Conservation (phyloP, 768 basidiomycete genomes). For the Lactifluus pinguis region DNA sequence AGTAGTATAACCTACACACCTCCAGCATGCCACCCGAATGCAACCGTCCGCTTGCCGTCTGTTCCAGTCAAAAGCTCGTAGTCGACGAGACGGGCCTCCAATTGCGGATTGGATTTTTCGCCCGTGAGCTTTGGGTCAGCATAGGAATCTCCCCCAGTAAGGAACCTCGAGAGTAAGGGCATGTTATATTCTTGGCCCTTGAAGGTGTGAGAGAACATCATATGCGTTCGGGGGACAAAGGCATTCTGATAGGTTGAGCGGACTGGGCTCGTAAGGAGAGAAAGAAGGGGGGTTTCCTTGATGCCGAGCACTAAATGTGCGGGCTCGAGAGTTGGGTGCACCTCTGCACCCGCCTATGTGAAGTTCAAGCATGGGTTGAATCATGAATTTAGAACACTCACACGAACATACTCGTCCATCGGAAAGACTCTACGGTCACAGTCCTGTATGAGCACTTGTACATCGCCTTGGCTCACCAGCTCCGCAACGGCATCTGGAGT, state of each 20-base stretch:
- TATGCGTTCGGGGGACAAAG: constrained; percentile 49
- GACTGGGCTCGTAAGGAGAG: constrained; percentile 43
- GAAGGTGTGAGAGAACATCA: constrained; percentile 90
- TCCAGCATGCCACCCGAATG: constrained; percentile 90
- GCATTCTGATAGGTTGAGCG: constrained; percentile 21
- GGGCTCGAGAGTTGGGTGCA: constrained; percentile 45
- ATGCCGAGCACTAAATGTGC: constrained; percentile 81
- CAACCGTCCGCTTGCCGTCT: constrained; percentile 69
- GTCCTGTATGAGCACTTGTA: constrained; percentile 64
- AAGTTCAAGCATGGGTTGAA: neutral
- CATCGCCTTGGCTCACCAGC: constrained; percentile 46
- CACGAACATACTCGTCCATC: constrained; percentile 54
- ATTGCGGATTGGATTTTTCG: neutral
- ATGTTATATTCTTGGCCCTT: constrained; percentile 87
- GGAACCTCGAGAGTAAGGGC: constrained; percentile 59
- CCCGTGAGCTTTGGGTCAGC: constrained; percentile 1
- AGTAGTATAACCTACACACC: constrained; percentile 36
- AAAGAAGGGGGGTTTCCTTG: constrained; percentile 71
- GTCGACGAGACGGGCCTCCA: constrained; percentile 58
- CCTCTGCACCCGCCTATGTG: constrained; percentile 65
- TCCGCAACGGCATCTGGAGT: constrained; percentile 64
- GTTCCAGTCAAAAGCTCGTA: constrained; percentile 68
- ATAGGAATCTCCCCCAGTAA: constrained; percentile 23
- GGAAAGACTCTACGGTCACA: constrained; percentile 71
- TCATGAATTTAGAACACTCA: constrained; percentile 27